phyloP scores from a whole-genome alignment of 2,329 filamentous ascomycete species.

The Aspergillus versicolor region DNA sequence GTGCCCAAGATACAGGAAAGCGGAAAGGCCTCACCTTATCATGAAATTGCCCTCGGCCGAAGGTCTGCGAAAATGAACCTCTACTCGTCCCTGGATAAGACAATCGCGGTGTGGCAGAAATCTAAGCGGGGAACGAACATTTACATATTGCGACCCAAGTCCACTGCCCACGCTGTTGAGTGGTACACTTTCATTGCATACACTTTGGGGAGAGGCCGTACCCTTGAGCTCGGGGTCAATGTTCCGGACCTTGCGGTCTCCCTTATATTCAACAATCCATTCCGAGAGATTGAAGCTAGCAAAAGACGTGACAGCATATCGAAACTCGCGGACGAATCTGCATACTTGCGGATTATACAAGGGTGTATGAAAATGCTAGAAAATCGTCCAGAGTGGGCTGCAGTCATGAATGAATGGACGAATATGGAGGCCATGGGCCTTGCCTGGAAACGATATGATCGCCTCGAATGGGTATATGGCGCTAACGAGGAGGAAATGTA shows the following conservation, averaged over 20 bases:
- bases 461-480: conserved; percentile 67
- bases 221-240: conserved; percentile 58
- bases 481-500: conserved; percentile 68
- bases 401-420: conserved; percentile 60
- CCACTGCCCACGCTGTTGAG: conserved; percentile 62
- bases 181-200: conserved; percentile 68
- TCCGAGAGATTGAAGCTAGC: conserved; percentile 47
- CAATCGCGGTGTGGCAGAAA: conserved; percentile 62
- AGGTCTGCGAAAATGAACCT: conserved; percentile 59
- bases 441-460: conserved; percentile 68
- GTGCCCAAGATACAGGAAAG: conserved; percentile 61
- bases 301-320: conserved; percentile 43
- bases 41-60: conserved; percentile 57
- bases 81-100: conserved; percentile 67
- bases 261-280: conserved; percentile 60
- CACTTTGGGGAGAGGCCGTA: conserved; percentile 58
- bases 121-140: conserved; percentile 56
- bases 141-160: conserved; percentile 62
- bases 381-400: conserved; percentile 57
- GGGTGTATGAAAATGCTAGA: conserved; percentile 60
- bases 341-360: conserved; percentile 56
- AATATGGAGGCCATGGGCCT: conserved; percentile 61
- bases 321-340: conserved; percentile 52
- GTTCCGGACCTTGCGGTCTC: conserved; percentile 63
- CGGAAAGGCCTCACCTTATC: conserved; percentile 54